Base-by-base conservation (phyloP, 164 flowering plant species). In the Aristolochia fimbriata region DNA sequence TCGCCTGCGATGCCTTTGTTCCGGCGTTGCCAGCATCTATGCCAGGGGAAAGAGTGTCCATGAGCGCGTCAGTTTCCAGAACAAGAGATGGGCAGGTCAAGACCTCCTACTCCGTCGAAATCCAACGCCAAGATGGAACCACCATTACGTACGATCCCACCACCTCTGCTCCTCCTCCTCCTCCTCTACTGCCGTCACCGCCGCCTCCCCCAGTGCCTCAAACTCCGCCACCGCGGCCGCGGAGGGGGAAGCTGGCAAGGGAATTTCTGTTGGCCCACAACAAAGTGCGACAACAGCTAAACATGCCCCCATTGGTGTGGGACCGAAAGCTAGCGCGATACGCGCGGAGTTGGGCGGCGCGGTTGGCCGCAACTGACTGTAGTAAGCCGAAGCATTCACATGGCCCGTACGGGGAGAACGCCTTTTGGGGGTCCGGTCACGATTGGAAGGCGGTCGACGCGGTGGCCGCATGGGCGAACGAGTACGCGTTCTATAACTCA, bases 391-490 rank as follows among this genome's bases (percentile, higher is more conserved):
- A 11, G 69, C 91, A 89, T 69, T 87, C 91, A 0, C 63, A 73
- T 3, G 88, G 87, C 23, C 83, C 82, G 17, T 89, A 85, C 33
- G 96, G 94, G 0, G 97, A 89, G 80, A 89, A 89, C 70, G 69
- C 87, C 5, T 81, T 80, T 55, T 82, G 88, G 97, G 95, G 94
- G 13, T 74, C 84, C 55, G 87, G 91, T 25, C 16, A 6, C 1
- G 71, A 47, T 0, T 83, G 83, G 88, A 75, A 74, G 24, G 80
- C 88, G 33, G 73, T 70, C 0, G 67, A 79, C 67, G 92, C 88
- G 0, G 88, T 72, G 17, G 45, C 43, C 15, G 74, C 54, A 4
- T 88, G 90, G 96, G 64, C 71, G 1, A 15, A 56, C 6, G 96
- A 88, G 76, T n/a, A 56, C n/a, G 20, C 23, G n/a, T 68, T 65